Percentiles rank a stretch among this genome's conserved stretches.
Evolutionary conservation across 2,329 filamentous ascomycete species (phyloP).

Genomic region (Beauveria brongniartii): DNA sequence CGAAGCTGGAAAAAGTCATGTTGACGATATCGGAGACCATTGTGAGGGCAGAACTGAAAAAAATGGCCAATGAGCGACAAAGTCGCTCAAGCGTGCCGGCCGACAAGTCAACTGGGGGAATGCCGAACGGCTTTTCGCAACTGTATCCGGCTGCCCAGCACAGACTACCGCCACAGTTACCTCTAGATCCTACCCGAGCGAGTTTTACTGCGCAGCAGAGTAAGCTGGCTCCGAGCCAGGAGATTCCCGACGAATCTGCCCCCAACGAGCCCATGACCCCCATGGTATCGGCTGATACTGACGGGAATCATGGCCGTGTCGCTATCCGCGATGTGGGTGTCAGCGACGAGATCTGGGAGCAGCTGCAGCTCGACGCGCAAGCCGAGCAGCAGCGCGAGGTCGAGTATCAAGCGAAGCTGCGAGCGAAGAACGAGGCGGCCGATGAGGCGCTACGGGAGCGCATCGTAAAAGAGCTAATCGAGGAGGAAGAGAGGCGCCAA

Average conservation of each 20-base stretch:
- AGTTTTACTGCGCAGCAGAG: background rate
- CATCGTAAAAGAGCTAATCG: conserved; percentile 29
- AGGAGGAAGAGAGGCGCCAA: conserved; percentile 27
- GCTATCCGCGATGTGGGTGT: conserved; percentile 47
- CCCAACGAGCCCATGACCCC: background rate
- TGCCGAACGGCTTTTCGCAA: background rate
- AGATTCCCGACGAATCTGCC: background rate
- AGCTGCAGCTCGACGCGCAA: conserved; percentile 44
- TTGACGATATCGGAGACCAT: background rate
- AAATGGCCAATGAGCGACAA: background rate
- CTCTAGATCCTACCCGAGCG: background rate
- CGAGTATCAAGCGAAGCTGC: conserved; percentile 26
- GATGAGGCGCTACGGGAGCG: conserved; percentile 18
- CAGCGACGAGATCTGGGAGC: conserved; percentile 51
- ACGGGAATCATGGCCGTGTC: background rate
- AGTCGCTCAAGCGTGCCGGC: background rate
- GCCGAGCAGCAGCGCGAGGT: conserved; percentile 30
- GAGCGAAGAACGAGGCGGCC: conserved; percentile 22
- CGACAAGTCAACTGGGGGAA: background rate
- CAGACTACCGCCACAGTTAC: background rate
- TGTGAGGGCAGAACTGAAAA: background rate
- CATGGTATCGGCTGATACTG: conserved; percentile 16
- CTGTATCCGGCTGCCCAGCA: background rate
- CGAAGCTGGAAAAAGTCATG: background rate
- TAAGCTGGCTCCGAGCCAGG: too few relatives aligned